phyloP scores from a whole-genome alignment of 164 flowering plant genomes.

The Kingdonia uniflora region DNA sequence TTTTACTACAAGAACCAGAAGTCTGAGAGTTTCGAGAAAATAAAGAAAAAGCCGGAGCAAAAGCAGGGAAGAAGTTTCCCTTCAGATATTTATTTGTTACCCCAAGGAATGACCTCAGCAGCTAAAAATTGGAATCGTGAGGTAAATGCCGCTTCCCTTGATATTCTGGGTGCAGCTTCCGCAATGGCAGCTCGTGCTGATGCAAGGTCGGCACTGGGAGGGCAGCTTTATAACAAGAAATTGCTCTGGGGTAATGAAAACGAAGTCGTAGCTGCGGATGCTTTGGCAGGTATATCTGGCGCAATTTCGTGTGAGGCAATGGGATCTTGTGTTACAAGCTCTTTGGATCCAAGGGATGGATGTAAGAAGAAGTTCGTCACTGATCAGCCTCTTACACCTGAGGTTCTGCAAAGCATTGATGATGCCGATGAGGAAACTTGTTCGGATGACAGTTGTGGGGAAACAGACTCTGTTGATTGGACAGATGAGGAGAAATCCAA shows the following conservation, averaged over 20 bases:
- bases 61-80: conserved; percentile 37
- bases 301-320: conserved; percentile 86
- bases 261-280: conserved; percentile 78
- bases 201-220: conserved; percentile 23
- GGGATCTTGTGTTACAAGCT: conserved; percentile 80
- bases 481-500: conserved; percentile 81
- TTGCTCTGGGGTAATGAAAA: conserved; percentile 32
- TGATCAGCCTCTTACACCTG: conserved; percentile 40
- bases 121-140: conserved; percentile 71
- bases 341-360: conserved; percentile 59
- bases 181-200: conserved; percentile 49
- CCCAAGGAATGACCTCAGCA: conserved; percentile 32
- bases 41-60: conserved; percentile 38
- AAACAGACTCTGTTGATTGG: conserved; percentile 74
- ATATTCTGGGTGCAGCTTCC: conserved; percentile 72
- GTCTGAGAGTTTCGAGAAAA: conserved; percentile 60
- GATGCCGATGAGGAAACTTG: conserved; percentile 70
- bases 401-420: conserved; percentile 47
- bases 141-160: conserved; percentile 68
- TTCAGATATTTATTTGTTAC: conserved; percentile 36
- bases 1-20: conserved; percentile 97
- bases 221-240: conserved; percentile 11
- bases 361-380: conserved; percentile 23
- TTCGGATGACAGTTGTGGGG: conserved; percentile 91
- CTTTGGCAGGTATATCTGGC: conserved; percentile 78